Evolutionary conservation across 2,329 filamentous ascomycete genomes (phyloP), one percentile per base, ranked within the genome.

Genomic region (Colletotrichum eremochloae): DNA sequence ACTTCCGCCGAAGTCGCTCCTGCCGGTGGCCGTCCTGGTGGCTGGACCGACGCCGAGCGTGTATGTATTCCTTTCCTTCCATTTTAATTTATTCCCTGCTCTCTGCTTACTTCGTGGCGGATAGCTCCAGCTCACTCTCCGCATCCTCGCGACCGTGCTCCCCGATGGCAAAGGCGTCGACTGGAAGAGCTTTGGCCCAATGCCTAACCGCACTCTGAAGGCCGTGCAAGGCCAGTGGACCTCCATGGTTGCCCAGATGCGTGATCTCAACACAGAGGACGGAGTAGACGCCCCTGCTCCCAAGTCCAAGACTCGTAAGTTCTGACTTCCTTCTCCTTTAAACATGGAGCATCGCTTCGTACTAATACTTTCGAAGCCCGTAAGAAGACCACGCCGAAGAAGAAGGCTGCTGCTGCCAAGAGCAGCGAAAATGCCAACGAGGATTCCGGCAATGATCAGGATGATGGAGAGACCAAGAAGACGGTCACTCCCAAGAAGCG

Each of bases 11-110:
- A 81, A 52, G 57, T 50, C 8, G 42, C 63, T 46, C 36, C 69
- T 33, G 38, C 50, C 7, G 44, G 33, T 44, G 50, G 40, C 20
- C 69, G 66, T 11, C 46, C 56, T 1, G 53, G 71, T 2, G 75
- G 79, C 0, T 83, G 82, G 82, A 83, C 81, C 1, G 81, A 83
- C 0, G 78, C 81, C 4, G 81, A 80, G 36, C 82, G 82, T 71
- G 82, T 79, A 77, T 70, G 70, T 55, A 3, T 36, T 18, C 46
- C 20, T 33, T 8, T 36, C 18, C 20, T 42, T 20, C 4, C 2
- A 18, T n/a, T 3, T 8, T 44, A 9, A 24, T 29, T 61, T 14
- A 5, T 15, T 6, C 29, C 24, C 6, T 29, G 33, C 24, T 42
- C 18, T 38, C 14, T 14, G 40, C 40, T 67, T 14, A 63, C 5